Conservation (phyloP, 495 filamentous ascomycete genomes). For the Aspergillus egyptiacus region DNA sequence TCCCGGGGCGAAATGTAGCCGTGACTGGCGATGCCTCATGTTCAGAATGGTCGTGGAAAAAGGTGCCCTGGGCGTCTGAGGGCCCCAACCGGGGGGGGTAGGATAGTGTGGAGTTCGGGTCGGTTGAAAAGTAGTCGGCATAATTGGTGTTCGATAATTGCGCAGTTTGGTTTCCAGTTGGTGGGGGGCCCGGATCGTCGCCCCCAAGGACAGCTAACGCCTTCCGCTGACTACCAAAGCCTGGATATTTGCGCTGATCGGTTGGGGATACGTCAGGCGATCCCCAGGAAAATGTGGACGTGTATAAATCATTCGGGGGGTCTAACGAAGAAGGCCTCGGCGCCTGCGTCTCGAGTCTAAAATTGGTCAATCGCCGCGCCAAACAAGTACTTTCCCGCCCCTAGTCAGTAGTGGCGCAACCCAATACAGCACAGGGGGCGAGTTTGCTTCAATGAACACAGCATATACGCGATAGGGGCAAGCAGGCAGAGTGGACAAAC, state of each 20-base stretch:
- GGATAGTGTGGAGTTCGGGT: constrained; percentile 34
- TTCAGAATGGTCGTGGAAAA: constrained; percentile 40
- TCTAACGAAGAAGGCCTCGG: constrained; percentile 16
- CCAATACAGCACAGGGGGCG: neutral
- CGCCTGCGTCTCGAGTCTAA: constrained; percentile 23
- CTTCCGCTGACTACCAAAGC: constrained; percentile 37
- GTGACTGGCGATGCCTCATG: constrained; percentile 54
- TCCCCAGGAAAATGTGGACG: constrained; percentile 39
- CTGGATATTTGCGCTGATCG: constrained; percentile 37
- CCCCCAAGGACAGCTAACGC: constrained; percentile 31
- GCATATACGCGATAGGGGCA: too few relatives aligned
- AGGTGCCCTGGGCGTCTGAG: constrained; percentile 35
- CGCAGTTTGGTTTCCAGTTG: constrained; percentile 22
- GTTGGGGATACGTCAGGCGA: constrained; percentile 43
- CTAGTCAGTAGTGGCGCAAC: neutral
- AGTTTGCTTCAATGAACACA: too few relatives aligned
- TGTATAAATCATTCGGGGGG: constrained; percentile 29
- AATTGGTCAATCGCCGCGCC: constrained; percentile 1
- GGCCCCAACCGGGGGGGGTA: constrained; percentile 25
- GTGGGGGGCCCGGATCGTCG: constrained; percentile 25
- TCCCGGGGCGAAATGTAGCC: constrained; percentile 58
- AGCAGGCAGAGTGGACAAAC: too few relatives aligned
- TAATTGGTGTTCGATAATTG: constrained; percentile 24
- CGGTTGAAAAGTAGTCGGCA: constrained; percentile 24
- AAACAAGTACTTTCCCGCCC: neutral